Percentiles rank a stretch among this genome's conserved stretches.
These are phyloP conservation scores for Combretum micranthum DNA, from an alignment of 345 rosid species.

Conservation along the genomic window DNA sequence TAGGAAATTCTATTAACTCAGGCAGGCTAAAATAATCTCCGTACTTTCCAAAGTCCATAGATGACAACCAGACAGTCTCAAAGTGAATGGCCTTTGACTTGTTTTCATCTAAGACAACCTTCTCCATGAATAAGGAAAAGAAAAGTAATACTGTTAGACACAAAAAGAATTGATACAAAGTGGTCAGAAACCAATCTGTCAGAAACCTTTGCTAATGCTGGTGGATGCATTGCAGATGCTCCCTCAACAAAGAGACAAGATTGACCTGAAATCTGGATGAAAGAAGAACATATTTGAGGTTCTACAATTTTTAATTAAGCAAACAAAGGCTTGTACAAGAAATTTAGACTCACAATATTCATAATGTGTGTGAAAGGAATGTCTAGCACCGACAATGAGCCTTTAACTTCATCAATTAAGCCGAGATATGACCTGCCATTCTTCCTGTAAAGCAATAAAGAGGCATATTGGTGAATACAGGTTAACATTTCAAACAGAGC, in stretches of 20 bases:
- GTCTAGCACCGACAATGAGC: constrained; percentile 64
- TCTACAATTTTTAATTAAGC: too few species aligned
- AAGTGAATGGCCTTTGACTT: constrained; percentile 41
- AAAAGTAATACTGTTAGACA: not conserved
- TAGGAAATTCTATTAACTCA: constrained; percentile 84
- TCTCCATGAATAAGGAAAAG: constrained; percentile 5
- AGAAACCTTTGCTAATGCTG: constrained; percentile 80
- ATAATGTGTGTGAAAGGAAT: constrained; percentile 87
- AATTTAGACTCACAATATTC: constrained; percentile 35
- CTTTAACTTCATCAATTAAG: constrained; percentile 50
- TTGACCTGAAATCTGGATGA: constrained; percentile 50
- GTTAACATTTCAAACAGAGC: too few species aligned
- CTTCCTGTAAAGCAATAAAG: constrained; percentile 49
- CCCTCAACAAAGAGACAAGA: constrained; percentile 73
- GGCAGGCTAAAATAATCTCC: constrained; percentile 69
- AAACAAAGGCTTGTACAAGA: too few species aligned
- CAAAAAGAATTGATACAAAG: too few species aligned
- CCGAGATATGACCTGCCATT: constrained; percentile 85
- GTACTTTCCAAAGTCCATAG: constrained; percentile 60
- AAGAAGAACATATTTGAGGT: constrained; percentile 5
- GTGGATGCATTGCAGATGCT: constrained; percentile 75
- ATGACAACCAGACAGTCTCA: constrained; percentile 78
- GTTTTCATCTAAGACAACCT: constrained; percentile 66
- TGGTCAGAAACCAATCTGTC: not conserved
- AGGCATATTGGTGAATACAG: too few species aligned